phyloP scores from a whole-genome alignment of 176 grass and related monocot species.

The Triticum turgidum region DNA sequence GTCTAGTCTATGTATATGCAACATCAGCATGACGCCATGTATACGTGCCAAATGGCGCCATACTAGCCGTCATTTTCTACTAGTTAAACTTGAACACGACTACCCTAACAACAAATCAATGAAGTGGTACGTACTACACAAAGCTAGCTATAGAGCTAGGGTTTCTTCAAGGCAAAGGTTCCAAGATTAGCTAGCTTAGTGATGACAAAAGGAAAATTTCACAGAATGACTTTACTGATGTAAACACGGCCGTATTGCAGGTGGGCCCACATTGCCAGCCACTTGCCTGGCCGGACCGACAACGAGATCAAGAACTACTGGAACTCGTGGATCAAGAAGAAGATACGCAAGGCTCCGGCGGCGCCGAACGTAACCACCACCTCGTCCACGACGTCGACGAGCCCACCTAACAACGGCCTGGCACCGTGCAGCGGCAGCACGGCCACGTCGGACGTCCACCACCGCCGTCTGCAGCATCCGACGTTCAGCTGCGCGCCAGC shows the following conservation, averaged over 20 bases:
- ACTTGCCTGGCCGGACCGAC: slow-evolving; percentile 89
- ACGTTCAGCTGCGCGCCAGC: slow-evolving; percentile 31
- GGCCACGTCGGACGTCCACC: slow-evolving; percentile 39
- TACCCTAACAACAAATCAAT: slow-evolving; percentile 37
- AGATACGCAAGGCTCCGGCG: slow-evolving; percentile 58
- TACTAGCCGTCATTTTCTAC: slow-evolving; percentile 31
- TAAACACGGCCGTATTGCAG: slow-evolving; percentile 36
- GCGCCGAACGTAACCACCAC: slow-evolving; percentile 20
- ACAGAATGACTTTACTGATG: background rate
- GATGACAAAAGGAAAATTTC: slow-evolving; percentile 7
- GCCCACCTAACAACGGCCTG: slow-evolving; percentile 18
- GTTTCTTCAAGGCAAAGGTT: slow-evolving; percentile 41
- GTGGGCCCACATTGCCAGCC: slow-evolving; percentile 99
- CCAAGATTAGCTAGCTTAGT: background rate
- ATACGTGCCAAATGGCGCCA: slow-evolving; percentile 12
- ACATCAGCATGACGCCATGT: slow-evolving; percentile 25
- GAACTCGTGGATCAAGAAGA: slow-evolving; percentile 99
- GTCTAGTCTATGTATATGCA: background rate
- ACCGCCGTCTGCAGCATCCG: slow-evolving; percentile 10
- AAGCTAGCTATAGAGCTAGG: background rate
- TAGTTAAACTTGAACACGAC: slow-evolving; percentile 41
- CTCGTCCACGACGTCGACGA: slow-evolving; percentile 26
- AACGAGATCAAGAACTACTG: slow-evolving; percentile 99
- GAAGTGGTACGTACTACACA: background rate
- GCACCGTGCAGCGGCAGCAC: slow-evolving; percentile 43